These are phyloP conservation scores for Eucalyptus globulus DNA, from an alignment of 345 rosid species.

Conservation along the genomic window DNA sequence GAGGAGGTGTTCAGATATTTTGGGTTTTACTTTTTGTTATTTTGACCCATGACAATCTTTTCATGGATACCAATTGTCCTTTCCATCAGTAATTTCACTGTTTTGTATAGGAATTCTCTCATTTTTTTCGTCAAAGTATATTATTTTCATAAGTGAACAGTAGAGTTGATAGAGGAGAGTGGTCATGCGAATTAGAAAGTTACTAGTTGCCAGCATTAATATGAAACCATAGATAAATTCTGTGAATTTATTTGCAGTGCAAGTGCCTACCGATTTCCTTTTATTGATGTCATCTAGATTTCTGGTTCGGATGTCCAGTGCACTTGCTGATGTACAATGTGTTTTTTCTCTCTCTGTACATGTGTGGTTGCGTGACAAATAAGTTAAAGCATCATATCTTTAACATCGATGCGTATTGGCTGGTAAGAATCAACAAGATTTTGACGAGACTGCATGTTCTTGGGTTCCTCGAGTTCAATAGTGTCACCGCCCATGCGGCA, in stretches of 20 bases:
- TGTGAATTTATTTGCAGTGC: neutral
- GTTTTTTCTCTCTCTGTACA: neutral
- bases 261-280: neutral
- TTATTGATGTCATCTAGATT: neutral
- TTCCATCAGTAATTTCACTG: neutral
- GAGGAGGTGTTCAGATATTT: neutral
- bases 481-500: neutral
- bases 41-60: neutral
- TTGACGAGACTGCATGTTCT: neutral
- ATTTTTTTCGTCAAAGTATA: neutral
- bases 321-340: neutral
- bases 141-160: neutral
- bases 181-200: neutral
- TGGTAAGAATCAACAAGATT: neutral
- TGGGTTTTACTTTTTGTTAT: neutral
- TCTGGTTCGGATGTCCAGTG: neutral
- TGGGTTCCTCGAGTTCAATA: neutral
- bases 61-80: neutral
- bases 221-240: neutral
- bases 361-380: neutral
- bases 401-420: rapidly evolving
- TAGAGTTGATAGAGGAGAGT: neutral
- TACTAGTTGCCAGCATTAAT: neutral
- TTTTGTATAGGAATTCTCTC: neutral
- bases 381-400: neutral